A percentile compares a stretch with the other conserved stretches of the same genome.
These are phyloP conservation scores for Rhodofomes roseus DNA, from an alignment of 1,284 basidiomycete species.

Conservation along the genomic window DNA sequence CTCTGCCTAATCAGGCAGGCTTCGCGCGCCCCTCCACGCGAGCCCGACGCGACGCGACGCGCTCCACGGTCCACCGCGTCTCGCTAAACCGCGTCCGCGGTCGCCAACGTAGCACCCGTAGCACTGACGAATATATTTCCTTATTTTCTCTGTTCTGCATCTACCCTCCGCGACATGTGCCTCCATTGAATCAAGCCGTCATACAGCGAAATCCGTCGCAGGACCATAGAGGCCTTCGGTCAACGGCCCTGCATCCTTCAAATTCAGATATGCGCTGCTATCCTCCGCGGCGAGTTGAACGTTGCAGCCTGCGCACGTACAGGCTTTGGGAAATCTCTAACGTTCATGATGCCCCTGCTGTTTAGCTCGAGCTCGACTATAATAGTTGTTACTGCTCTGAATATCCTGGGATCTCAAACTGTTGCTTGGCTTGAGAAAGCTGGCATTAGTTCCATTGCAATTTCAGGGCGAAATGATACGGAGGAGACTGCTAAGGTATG, in stretches of 20 bases:
- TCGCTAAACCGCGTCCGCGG: not conserved
- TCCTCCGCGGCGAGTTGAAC: not conserved
- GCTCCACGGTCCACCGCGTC: not conserved
- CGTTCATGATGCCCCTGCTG: conserved; percentile 26
- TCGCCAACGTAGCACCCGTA: not conserved
- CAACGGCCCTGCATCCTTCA: not conserved
- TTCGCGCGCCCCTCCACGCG: not conserved
- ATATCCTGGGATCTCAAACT: conserved; percentile 22
- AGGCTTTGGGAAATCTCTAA: conserved; percentile 24
- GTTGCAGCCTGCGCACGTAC: conserved; percentile 13
- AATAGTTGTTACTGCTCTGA: conserved; percentile 24
- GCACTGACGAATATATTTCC: not conserved
- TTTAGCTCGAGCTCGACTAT: conserved; percentile 10
- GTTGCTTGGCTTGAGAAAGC: conserved; percentile 7
- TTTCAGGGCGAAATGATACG: not conserved
- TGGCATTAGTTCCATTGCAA: conserved; percentile 4
- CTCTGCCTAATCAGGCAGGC: not conserved
- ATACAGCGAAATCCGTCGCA: not conserved
- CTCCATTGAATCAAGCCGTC: not conserved
- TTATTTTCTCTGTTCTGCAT: not conserved
- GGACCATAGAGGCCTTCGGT: not conserved
- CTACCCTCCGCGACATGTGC: not conserved
- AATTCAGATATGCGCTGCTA: not conserved
- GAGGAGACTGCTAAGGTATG: not conserved
- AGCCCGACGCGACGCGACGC: not conserved